Percentiles rank a stretch among this genome's conserved stretches.
phyloP scores from a whole-genome alignment of 1,139 yeast species.

The Petasospora rhodanensis region DNA sequence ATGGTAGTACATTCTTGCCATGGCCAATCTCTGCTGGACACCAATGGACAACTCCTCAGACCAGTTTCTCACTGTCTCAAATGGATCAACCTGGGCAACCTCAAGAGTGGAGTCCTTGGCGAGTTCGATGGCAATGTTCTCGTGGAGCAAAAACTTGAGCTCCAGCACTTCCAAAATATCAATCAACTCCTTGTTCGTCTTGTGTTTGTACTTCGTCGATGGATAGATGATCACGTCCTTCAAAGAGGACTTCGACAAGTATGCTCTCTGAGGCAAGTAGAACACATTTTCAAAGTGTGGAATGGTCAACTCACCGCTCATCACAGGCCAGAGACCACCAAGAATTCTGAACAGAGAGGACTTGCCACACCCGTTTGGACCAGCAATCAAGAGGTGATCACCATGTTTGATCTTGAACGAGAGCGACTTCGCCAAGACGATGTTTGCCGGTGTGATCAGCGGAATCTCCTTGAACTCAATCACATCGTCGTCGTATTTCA shows the following conservation, averaged over 20 bases:
- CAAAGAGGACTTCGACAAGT: conserved; percentile 63
- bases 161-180: conserved; percentile 59
- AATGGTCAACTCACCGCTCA: conserved; percentile 55
- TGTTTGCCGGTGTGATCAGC: conserved; percentile 80
- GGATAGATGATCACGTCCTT: conserved; percentile 91
- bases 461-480: conserved; percentile 72
- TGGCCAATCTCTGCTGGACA: conserved; percentile 89
- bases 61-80: conserved; percentile 78
- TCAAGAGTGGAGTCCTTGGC: conserved; percentile 24
- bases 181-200: conserved; percentile 56
- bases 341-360: conserved; percentile 85
- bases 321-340: conserved; percentile 92
- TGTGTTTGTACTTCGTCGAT: conserved; percentile 42
- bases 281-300: conserved; percentile 67
- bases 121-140: conserved; percentile 31
- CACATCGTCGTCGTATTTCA: conserved; percentile 51
- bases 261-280: conserved; percentile 90
- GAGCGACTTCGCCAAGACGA: conserved; percentile 61
- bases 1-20: conserved; percentile 90
- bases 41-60: conserved; percentile 85
- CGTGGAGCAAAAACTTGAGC: conserved; percentile 48
- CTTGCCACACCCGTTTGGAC: conserved; percentile 95
- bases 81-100: conserved; percentile 38
- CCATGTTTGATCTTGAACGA: conserved; percentile 75
- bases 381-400: conserved; percentile 82